Evolutionary conservation across 2,329 filamentous ascomycete species (phyloP).

Genomic region (Stachybotrys chartarum): DNA sequence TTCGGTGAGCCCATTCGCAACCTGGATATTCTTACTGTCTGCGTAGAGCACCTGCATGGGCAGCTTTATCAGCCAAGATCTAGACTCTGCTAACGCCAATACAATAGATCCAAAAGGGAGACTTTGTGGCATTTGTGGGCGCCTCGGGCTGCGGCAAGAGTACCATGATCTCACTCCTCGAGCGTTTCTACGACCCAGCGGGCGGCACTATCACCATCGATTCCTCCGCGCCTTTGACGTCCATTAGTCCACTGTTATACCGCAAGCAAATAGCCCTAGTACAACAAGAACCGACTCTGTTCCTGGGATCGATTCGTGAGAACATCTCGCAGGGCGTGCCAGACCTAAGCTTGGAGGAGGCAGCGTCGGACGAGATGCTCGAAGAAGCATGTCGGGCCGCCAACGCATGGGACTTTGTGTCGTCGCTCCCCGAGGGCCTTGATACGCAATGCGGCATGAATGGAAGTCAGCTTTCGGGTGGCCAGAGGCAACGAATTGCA

Average conservation of each 20-base stretch:
- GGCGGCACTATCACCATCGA: slow-evolving; percentile 39
- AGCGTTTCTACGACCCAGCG: slow-evolving; percentile 32
- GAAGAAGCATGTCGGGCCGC: not conserved
- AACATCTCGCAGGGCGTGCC: not conserved
- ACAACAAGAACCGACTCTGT: slow-evolving; percentile 50
- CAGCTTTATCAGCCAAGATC: too few species aligned
- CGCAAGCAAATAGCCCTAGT: slow-evolving; percentile 43
- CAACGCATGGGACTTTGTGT: not conserved
- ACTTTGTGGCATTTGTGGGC: slow-evolving; percentile 45
- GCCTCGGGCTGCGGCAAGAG: slow-evolving; percentile 47
- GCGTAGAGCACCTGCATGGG: too few species aligned
- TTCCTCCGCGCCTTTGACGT: slow-evolving; percentile 23
- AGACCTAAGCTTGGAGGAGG: not conserved
- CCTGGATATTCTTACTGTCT: too few species aligned
- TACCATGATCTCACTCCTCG: slow-evolving; percentile 45
- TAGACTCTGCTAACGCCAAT: too few species aligned
- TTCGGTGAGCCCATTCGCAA: not conserved
- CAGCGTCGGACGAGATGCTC: not conserved
- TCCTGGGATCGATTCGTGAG: not conserved
- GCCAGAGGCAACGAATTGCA: not conserved
- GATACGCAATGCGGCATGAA: not conserved
- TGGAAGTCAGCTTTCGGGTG: not conserved
- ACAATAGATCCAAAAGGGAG: slow-evolving; percentile 18
- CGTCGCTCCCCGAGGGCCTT: not conserved
- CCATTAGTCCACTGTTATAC: slow-evolving; percentile 38